These are phyloP conservation scores for Leccinum barrowsii DNA, from an alignment of 768 basidiomycete genomes.

Conservation along the genomic window DNA sequence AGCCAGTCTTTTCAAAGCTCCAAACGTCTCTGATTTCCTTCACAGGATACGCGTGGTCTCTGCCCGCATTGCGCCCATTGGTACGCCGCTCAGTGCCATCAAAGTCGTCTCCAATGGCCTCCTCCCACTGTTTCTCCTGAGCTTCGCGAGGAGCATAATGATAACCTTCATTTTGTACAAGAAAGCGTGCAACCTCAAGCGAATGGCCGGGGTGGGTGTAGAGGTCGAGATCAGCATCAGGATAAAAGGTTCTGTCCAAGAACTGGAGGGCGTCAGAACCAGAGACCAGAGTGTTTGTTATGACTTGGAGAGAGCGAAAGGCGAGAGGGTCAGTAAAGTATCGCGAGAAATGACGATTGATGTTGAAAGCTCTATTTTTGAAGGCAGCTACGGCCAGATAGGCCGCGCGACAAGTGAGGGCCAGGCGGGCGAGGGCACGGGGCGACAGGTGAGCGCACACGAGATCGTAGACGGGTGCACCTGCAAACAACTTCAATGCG, in stretches of 20 bases:
- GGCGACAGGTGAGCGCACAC: conserved; percentile 23
- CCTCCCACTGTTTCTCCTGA: conserved; percentile 21
- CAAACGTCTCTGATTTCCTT: conserved; percentile 12
- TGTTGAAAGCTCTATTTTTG: conserved; percentile 30
- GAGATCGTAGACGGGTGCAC: conserved; percentile 21
- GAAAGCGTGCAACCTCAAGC: conserved; percentile 34
- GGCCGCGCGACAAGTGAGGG: conserved; percentile 20
- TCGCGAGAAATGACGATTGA: conserved; percentile 33
- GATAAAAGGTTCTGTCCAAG: conserved; percentile 42
- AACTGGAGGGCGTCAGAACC: conserved; percentile 55
- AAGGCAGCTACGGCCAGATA: conserved; percentile 19
- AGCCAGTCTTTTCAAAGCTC: conserved; percentile 20
- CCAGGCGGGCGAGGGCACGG: conserved; percentile 20
- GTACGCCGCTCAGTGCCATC: conserved; percentile 12
- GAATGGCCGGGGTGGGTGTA: conserved; percentile 37
- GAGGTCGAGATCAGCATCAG: conserved; percentile 49
- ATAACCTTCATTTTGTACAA: conserved; percentile 32
- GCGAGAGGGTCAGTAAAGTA: conserved; percentile 36
- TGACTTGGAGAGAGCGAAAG: conserved; percentile 43
- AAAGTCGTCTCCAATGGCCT: conserved; percentile 7
- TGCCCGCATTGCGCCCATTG: too few species aligned
- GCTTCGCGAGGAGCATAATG: conserved; percentile 16
- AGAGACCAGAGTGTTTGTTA: conserved; percentile 46
- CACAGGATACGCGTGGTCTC: neutral
- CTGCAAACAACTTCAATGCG: conserved; percentile 5